Base-by-base conservation (phyloP, 441 rosid species). In the Adansonia grandidieri region DNA sequence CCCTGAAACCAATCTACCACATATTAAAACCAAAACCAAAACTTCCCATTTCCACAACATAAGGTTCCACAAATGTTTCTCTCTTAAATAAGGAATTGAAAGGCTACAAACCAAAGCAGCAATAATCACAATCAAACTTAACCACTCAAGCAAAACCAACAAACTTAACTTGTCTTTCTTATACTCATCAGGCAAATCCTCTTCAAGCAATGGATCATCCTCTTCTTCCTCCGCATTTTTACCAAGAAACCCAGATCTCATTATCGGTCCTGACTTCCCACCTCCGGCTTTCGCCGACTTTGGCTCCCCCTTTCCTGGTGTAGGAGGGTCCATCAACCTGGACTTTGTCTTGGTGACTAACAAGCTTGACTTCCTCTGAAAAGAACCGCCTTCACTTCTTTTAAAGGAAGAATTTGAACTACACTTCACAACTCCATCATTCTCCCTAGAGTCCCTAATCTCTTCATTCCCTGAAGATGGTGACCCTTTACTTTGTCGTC, bases 1-100 rank as follows among this genome's bases (percentile, higher is more conserved):
- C 44, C 93, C 88, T 0, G 92, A 88, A 57, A 90, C 88, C 72
- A 90, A 78, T 51, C 93, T 86, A n/a, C 93, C 93, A 79, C 93
- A 90, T 11, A 90, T 87, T 83, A 88, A 83, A 13, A 87, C 89
- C 84, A 86, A 85, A 65, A 85, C 78, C 88, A 87, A 42, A 54
- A 89, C 85, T 68, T 81, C 91, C 92, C 92, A 89, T 80, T 89
- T 89, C 92, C 92, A 89, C 5, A 89, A 74, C 70, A 80, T 77
- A 28, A 89, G 84, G 32, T 79, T 81, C 89, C 88, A 87, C 19
- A 89, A 76, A 71, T 50, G 24, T 86, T 79, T 85, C 15, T 48
- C 11, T 13, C 82, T 86, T 60, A 81, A 79, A 75, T 42, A 76
- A 40, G 84, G 84, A 57, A 85, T 78, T 1, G 84, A 73, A 0